Conservation (phyloP, 2,329 filamentous ascomycete genomes). For the Paraphaeosphaeria sporulosa region DNA sequence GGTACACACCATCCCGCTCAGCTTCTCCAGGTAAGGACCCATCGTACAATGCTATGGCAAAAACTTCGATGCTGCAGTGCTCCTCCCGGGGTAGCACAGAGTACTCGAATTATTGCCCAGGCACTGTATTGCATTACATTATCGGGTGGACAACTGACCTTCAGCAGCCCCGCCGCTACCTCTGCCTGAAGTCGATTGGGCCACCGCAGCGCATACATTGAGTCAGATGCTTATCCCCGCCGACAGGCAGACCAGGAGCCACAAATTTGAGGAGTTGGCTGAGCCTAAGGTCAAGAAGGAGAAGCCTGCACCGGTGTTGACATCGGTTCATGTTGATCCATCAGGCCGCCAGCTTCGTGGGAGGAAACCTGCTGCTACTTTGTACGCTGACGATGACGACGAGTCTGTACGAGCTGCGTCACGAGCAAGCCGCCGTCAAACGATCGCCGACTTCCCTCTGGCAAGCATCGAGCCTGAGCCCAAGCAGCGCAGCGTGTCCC, state of each 20-base stretch:
- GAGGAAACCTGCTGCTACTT: conserved; percentile 63
- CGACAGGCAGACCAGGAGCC: conserved; percentile 77
- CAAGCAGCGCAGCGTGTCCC: conserved; percentile 34
- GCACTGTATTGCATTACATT: background rate
- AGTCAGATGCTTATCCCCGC: conserved; percentile 82
- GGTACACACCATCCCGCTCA: conserved; percentile 15
- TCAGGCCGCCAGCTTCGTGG: conserved; percentile 72
- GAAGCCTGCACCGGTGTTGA: conserved; percentile 46
- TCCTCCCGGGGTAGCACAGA: too few species aligned
- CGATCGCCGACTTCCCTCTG: conserved; percentile 49
- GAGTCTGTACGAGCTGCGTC: conserved; percentile 37
- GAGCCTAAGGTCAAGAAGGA: conserved; percentile 68
- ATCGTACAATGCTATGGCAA: too few species aligned
- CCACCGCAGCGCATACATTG: conserved; percentile 81
- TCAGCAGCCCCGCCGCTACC: conserved; percentile 67
- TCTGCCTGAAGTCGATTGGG: conserved; percentile 85
- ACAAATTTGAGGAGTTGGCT: conserved; percentile 76
- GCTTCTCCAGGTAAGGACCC: conserved; percentile 1
- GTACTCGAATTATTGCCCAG: too few species aligned
- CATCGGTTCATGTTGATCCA: conserved; percentile 53
- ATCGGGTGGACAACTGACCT: conserved; percentile 19
- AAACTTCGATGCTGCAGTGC: too few species aligned
- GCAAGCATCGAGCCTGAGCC: conserved; percentile 33
- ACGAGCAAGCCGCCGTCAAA: conserved; percentile 45
- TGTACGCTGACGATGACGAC: conserved; percentile 61